Conservation (phyloP, 169 alveolate species). For the Ichthyophthirius multifiliis region DNA sequence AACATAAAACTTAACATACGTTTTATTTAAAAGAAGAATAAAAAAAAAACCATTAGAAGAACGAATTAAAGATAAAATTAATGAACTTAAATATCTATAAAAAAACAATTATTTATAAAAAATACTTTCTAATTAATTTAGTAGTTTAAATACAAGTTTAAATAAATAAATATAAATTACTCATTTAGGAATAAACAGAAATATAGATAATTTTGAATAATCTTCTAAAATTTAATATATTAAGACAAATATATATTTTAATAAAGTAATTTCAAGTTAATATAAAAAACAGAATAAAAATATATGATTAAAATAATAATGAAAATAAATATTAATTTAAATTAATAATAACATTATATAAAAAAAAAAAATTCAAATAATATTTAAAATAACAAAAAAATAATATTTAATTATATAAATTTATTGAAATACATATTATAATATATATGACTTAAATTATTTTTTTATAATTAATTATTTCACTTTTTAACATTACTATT, state of each 20-base stretch:
- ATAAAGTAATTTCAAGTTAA: background rate
- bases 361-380: too few relatives aligned
- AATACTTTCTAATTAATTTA: background rate
- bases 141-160: background rate
- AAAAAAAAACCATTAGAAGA: background rate
- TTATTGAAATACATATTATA: too few relatives aligned
- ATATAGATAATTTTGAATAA: background rate
- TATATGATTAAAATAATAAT: too few relatives aligned
- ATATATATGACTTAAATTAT: too few relatives aligned
- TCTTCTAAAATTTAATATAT: background rate
- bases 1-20: background rate
- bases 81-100: background rate
- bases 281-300: too few relatives aligned
- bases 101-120: background rate
- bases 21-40: background rate
- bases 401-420: too few relatives aligned
- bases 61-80: background rate
- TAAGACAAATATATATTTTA: background rate
- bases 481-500: too few relatives aligned
- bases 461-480: too few relatives aligned
- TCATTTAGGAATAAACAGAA: background rate
- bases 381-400: too few relatives aligned
- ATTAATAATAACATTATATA: too few relatives aligned
- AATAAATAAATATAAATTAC: background rate
- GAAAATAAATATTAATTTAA: too few relatives aligned